Percentiles rank a stretch among this genome's conserved stretches.
These are phyloP conservation scores for Fusarium keratoplasticum DNA, from an alignment of 2,329 filamentous ascomycete genomes.

Conservation along the genomic window DNA sequence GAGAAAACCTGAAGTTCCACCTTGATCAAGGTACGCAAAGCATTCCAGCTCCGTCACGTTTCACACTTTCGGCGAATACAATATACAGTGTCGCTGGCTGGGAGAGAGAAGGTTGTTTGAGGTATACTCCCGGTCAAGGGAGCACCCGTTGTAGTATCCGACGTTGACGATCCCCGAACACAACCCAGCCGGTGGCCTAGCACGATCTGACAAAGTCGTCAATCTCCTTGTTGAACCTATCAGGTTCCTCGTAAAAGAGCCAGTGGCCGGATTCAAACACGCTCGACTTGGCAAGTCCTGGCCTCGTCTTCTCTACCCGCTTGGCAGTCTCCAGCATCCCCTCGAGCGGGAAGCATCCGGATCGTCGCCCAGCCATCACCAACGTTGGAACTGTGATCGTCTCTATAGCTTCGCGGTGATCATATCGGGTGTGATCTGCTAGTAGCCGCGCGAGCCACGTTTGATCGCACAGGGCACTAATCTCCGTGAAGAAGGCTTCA, in stretches of 20 bases:
- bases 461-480: slow-evolving; percentile 42
- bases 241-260: slow-evolving; percentile 44
- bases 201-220: slow-evolving; percentile 35
- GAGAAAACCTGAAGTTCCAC: not conserved
- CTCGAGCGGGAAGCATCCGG: slow-evolving; percentile 43
- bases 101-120: not conserved
- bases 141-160: not conserved
- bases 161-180: not conserved
- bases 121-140: not conserved
- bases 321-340: slow-evolving; percentile 43
- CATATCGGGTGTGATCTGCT: slow-evolving; percentile 43
- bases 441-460: slow-evolving; percentile 42
- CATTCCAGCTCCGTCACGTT: not conserved
- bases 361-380: slow-evolving; percentile 43
- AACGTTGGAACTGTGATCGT: slow-evolving; percentile 40
- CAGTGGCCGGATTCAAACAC: slow-evolving; percentile 44
- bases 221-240: slow-evolving; percentile 42
- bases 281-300: slow-evolving; percentile 35
- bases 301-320: slow-evolving; percentile 32
- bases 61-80: not conserved
- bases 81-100: not conserved
- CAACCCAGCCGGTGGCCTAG: not conserved
- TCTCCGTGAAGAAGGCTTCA: slow-evolving; percentile 41
- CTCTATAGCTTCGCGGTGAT: slow-evolving; percentile 43
- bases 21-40: not conserved